Base-by-base conservation (phyloP, 2,329 filamentous ascomycete species). In the Diaporthe eres region DNA sequence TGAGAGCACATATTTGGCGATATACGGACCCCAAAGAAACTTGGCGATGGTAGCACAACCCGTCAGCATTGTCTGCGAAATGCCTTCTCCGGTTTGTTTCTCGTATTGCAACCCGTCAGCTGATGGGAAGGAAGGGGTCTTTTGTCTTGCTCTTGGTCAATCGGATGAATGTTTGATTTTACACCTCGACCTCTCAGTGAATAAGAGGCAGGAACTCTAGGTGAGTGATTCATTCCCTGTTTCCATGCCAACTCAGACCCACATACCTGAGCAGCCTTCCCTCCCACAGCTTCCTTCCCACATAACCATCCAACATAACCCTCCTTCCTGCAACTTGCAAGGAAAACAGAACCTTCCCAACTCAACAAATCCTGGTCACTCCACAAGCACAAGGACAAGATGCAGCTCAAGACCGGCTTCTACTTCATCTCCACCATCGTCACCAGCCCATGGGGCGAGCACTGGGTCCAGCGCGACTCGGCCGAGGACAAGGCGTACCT, bases 391-490 rank as follows among this genome's bases (percentile, higher is more conserved):
- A 51, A 61, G 19, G 17, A 15, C 39, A 74, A 57, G 39, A 74
- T 74, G 72, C 72, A 74, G 61, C 72, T 74, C 60, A 44, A 28
- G 15, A 74, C 37, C 34, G 72, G 72, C 31, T 31, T 67, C 60
- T 74, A 74, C 60, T 65, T 37, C 60, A 57, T 74, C 72, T 74
- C 72, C 47, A 74, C 72, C 39, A 37, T 74, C 72, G 60, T 37
- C 47, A 67, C 58, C 72, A 74, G 34, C 34, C 72, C 72, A 42
- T 74, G 47, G 47, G 72, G 72, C 28, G 72, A 74, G 31, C 72
- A 39, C 49, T 74, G 72, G 72, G 72, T 74, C 15, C 72, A 74
- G 60, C 58, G 72, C 37, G 49, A 49, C 60, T 7, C 25, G 2
- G 4, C 5, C 10, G 72, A 74, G 49, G 47, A 74, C 72, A 74